Evolutionary conservation across 345 rosid species (phyloP).

Genomic region (Syzygium aqueum): DNA sequence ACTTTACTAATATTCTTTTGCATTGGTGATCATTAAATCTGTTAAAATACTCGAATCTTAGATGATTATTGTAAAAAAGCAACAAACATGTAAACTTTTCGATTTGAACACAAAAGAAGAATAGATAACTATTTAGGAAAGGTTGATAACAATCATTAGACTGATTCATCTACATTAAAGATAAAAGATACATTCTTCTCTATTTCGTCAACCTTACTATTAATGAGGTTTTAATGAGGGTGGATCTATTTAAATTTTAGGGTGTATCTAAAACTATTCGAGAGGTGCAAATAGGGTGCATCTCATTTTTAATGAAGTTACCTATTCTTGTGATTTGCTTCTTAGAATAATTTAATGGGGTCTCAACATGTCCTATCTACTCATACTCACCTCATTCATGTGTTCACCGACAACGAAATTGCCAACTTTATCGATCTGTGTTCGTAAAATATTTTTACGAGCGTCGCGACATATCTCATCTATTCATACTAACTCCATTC

Average conservation of each 20-base stretch:
- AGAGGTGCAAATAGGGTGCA: not conserved
- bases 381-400: not conserved
- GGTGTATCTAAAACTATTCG: fast-evolving
- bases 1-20: not conserved
- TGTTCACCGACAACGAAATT: not conserved
- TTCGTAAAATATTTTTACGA: not conserved
- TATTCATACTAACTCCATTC: not conserved
- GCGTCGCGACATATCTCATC: not conserved
- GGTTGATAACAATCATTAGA: not conserved
- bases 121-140: not conserved
- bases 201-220: fast-evolving
- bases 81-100: not conserved
- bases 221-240: too few relatives aligned
- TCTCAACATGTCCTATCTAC: not conserved
- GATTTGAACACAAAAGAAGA: not conserved
- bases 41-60: not conserved
- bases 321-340: not conserved
- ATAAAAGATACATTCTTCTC: not conserved
- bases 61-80: not conserved
- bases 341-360: not conserved
- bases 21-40: fast-evolving
- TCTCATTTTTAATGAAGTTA: not conserved
- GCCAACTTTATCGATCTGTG: fast-evolving
- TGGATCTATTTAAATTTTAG: not conserved
- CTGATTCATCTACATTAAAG: not conserved